Conservation (phyloP, 805 yeast genomes). For the Saccharomycopsis synnaedendra region DNA sequence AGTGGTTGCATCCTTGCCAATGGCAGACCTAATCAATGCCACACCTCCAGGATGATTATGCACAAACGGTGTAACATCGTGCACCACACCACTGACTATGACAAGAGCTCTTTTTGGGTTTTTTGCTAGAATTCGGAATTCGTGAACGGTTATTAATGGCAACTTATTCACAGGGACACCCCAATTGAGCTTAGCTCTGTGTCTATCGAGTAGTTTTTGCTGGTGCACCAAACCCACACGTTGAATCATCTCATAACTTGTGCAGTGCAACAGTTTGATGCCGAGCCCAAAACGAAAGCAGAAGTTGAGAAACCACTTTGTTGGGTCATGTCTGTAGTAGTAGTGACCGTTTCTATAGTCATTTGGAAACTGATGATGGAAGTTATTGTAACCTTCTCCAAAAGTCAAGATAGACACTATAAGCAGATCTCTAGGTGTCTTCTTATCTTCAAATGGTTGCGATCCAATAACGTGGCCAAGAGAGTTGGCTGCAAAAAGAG, state of each 20-base stretch:
- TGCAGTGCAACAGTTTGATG: slow-evolving; percentile 43
- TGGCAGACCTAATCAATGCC: slow-evolving; percentile 64
- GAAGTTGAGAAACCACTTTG: slow-evolving; percentile 59
- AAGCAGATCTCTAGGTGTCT: slow-evolving; percentile 52
- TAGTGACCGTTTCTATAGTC: slow-evolving; percentile 72
- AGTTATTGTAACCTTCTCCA: slow-evolving; percentile 89
- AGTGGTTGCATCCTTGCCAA: slow-evolving; percentile 88
- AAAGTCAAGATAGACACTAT: slow-evolving; percentile 55
- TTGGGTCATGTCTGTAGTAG: slow-evolving; percentile 76
- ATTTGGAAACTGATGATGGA: slow-evolving; percentile 91
- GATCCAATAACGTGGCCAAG: slow-evolving; percentile 71
- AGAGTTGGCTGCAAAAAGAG: slow-evolving; percentile 67
- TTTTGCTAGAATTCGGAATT: slow-evolving; percentile 28
- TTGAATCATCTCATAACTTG: slow-evolving; percentile 39
- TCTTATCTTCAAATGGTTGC: slow-evolving; percentile 63
- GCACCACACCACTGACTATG: slow-evolving; percentile 83
- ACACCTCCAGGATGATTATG: slow-evolving; percentile 92
- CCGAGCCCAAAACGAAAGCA: slow-evolving; percentile 49
- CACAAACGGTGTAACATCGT: slow-evolving; percentile 85
- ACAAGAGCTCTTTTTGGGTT: slow-evolving; percentile 49
- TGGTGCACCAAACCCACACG: slow-evolving; percentile 70
- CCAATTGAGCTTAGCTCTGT: slow-evolving; percentile 78
- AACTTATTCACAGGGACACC: slow-evolving; percentile 85
- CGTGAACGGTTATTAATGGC: slow-evolving; percentile 49
- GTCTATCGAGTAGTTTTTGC: slow-evolving; percentile 68